phyloP scores from a whole-genome alignment of 768 basidiomycete species.

The Psilocybe cyanescens region DNA sequence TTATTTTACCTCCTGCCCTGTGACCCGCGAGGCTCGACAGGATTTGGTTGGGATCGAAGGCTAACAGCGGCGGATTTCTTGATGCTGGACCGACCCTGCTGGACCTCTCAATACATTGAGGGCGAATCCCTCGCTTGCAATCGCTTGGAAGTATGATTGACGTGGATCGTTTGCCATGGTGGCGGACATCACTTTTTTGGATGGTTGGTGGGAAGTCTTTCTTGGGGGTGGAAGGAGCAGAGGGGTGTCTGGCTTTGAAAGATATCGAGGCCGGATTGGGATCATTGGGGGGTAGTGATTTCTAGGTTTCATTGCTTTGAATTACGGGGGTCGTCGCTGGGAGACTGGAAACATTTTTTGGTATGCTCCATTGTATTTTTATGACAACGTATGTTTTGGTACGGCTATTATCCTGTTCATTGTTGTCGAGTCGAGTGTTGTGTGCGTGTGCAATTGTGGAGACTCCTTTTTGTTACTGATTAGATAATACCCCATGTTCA shows the following conservation, averaged over 20 bases:
- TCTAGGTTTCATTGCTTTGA: not conserved
- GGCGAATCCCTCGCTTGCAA: not conserved
- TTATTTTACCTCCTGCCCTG: not conserved
- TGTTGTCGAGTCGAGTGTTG: not conserved
- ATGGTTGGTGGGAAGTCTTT: not conserved
- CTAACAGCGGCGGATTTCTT: not conserved
- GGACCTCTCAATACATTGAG: not conserved
- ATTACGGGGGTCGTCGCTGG: not conserved
- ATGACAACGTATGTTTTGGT: not conserved
- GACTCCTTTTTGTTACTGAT: not conserved
- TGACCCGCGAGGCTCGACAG: no score
- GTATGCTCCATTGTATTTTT: conserved; percentile 10
- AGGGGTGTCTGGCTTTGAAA: not conserved
- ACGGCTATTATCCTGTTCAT: not conserved
- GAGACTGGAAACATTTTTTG: not conserved
- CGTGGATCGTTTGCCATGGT: conserved; percentile 1
- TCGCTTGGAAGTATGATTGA: not conserved
- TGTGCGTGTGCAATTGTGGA: not conserved
- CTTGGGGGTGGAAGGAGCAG: not conserved
- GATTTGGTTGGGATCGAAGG: not conserved
- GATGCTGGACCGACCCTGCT: not conserved
- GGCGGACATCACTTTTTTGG: not conserved
- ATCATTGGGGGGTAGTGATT: not conserved
- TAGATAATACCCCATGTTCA: not conserved
- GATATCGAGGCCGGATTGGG: not conserved